phyloP scores from a whole-genome alignment of 306 rosid genomes.

The Citrullus mucosospermus region DNA sequence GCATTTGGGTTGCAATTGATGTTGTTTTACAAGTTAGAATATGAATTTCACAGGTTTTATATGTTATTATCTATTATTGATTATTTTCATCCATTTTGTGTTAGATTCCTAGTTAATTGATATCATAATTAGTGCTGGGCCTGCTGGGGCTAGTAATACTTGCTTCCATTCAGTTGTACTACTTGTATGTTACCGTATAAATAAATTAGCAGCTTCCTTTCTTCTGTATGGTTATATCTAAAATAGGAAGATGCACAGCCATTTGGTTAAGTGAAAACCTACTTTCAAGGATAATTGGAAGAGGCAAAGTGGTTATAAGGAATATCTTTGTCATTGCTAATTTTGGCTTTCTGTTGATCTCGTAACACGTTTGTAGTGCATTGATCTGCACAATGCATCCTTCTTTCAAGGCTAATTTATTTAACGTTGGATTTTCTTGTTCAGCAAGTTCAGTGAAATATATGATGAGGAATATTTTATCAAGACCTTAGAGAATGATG shows the following conservation, averaged over 20 bases:
- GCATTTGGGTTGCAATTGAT: not conserved
- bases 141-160: not conserved
- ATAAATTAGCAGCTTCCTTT: not conserved
- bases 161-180: not conserved
- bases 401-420: constrained; percentile 7
- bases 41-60: not conserved
- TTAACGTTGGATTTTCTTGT: constrained; percentile 23
- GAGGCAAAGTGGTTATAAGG: not conserved
- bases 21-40: not conserved
- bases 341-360: not conserved
- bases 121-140: not conserved
- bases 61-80: not conserved
- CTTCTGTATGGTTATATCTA: not conserved
- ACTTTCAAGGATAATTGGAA: not conserved
- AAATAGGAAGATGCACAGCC: not conserved
- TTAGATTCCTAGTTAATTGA: not conserved
- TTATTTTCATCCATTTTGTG: not conserved
- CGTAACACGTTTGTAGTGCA: not conserved
- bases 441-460: constrained; percentile 86
- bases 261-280: not conserved
- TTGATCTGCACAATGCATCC: not conserved
- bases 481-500: constrained; percentile 59
- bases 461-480: constrained; percentile 79
- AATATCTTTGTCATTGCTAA: not conserved
- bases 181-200: not conserved